Percentiles rank a stretch among this genome's conserved stretches.
phyloP scores from a whole-genome alignment of 352 stramenopile genomes.

The Aphanomyces cochlioides region DNA sequence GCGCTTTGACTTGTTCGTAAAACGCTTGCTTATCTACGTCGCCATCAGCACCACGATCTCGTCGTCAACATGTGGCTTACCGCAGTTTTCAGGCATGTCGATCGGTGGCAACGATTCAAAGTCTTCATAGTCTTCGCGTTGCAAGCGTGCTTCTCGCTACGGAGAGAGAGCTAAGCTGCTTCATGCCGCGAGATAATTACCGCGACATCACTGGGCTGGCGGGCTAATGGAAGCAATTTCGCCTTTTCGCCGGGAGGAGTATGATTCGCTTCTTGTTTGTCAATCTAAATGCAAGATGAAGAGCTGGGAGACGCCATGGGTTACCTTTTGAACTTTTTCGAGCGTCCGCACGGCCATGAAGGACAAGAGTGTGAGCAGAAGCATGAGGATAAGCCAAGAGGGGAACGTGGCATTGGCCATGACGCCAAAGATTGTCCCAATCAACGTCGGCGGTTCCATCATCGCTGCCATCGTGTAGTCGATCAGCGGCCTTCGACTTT shows the following conservation, averaged over 20 bases:
- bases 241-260: not conserved
- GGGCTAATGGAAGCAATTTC: not conserved
- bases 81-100: not conserved
- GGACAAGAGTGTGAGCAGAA: conserved; percentile 68
- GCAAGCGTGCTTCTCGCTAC: conserved; percentile 16
- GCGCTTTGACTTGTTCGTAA: not conserved
- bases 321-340: conserved; percentile 61
- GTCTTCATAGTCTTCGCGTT: conserved; percentile 9
- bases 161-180: not conserved
- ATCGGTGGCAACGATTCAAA: conserved; percentile 17
- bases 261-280: conserved; percentile 4
- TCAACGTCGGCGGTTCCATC: conserved; percentile 93
- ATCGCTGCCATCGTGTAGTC: conserved; percentile 96
- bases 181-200: not conserved
- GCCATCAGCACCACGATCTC: not conserved
- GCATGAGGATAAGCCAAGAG: conserved; percentile 74
- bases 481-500: conserved; percentile 74
- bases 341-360: conserved; percentile 73
- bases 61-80: not conserved
- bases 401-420: conserved; percentile 82
- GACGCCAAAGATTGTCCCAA: conserved; percentile 72
- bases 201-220: too few species aligned
- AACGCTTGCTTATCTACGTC: conserved; percentile 14
- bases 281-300: not conserved
- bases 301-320: not conserved